Base-by-base conservation (phyloP, 1,139 yeast genomes). In the Sugiyamaella japonica region DNA sequence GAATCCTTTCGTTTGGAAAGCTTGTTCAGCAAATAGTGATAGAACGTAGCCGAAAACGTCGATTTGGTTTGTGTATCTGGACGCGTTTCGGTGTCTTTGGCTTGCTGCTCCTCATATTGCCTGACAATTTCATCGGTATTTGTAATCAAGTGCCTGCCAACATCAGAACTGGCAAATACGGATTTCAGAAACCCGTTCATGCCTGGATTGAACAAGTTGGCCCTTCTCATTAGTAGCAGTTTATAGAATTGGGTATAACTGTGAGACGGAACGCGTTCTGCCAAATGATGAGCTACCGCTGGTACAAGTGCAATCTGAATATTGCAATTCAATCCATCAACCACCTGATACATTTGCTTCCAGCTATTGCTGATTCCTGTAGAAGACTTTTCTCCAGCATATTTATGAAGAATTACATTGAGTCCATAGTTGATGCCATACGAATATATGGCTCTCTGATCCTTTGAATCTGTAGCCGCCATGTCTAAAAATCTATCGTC, bases 221-320 rank as follows among this genome's bases (percentile, higher is more conserved):
- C 59, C 12, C 53, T 48, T 16, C 60, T 47, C 10, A 60, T 49
- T 5, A 63, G 55, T 8, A 65, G 53, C 2, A 63, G 57, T 32
- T 61, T 60, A 38, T 58, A 59, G 23, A 64, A 56, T 20, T 61
- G 60, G 1, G 58, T 46, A 45, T 55, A 59, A 10, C 57, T 48
- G 40, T 48, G 53, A 2, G 56, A 42, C 5, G 66, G 66, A 16
- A 64, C 51, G 23, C 60, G 39, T 7, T 39, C 46, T 9, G 56
- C 53, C n/a, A 63, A 48, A n/a, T 57, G 53, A 15, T 55, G 47
- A 10, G 58, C 48, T 15, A 61, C 58, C n/a, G 48, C 37, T 3
- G 64, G 61, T 23, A 60, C 44, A 4, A 63, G 52, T 10, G 51
- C 48, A 12, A 61, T 54, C 6, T 50, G 41, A 12, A 60, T 38